Base-by-base conservation (phyloP, 2,329 filamentous ascomycete species). In the Calonectria pseudoreteaudii region DNA sequence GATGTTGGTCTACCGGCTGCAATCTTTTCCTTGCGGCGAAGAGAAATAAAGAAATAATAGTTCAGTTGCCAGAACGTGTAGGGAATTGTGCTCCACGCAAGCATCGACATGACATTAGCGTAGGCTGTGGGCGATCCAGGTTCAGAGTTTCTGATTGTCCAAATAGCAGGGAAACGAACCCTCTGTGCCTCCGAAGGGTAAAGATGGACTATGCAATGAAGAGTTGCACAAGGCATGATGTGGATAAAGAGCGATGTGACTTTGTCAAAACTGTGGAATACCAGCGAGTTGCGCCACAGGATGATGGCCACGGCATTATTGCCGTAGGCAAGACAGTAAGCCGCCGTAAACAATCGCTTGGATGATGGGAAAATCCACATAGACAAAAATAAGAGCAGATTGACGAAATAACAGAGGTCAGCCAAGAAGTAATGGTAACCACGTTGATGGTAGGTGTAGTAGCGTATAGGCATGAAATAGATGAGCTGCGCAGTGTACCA, bases 201-300 rank as follows among this genome's bases (percentile, higher is more conserved):
- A 26, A 98, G 88, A 83, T 99, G 97, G 20, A 98, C 94, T 18
- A 99, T 89, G 82, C 95, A 97, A 85, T 99, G 97, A 16, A 99
- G 90, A 1, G 96, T 95, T 8, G 94, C 96, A 77, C 96, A 98
- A 1, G 97, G 97, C 96, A 99, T 99, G 81, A 99, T 98, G 85
- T 99, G 97, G 79, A 99, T 98, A 86, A 99, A 99, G n/a, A 99
- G 90, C 83, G 95, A 97, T 16, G 96, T 97, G 74, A 98, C 95
- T 86, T 99, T 99, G 89, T 99, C 97, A 85, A 99, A 93, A 82
- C 95, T 98, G 88, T 99, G 97, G 84, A 99, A 99, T 60, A 99
- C 97, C 82, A 99, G 91, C 38, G 96, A 98, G 84, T 99, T 99
- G 76, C 97, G 93, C 97, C 97, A 99, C 96, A 99, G 97, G 82